Conservation (phyloP, 176 grass and related monocot species). For the Eremochloa ophiuroides region DNA sequence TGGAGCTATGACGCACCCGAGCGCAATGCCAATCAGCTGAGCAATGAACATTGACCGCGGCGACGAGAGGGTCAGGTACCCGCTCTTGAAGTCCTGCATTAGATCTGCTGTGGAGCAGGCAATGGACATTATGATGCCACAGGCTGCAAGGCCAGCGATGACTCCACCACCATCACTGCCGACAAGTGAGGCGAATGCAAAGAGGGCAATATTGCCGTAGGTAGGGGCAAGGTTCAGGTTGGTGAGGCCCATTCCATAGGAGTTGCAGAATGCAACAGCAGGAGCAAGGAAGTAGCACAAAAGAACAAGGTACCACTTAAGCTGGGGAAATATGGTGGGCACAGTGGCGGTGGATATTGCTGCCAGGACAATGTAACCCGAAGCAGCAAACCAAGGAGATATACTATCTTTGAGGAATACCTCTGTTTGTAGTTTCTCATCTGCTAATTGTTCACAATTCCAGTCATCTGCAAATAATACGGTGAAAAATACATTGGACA, state of each 20-base stretch:
- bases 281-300: constrained; percentile 43
- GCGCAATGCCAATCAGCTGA: constrained; percentile 21
- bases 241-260: constrained; percentile 42
- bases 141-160: constrained; percentile 42
- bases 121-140: constrained; percentile 41
- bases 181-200: constrained; percentile 22
- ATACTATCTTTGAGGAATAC: constrained; percentile 45
- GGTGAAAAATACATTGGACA: not conserved
- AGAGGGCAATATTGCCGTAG: constrained; percentile 41
- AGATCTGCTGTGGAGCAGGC: constrained; percentile 41
- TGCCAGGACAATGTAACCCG: constrained; percentile 38
- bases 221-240: constrained; percentile 47
- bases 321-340: constrained; percentile 43
- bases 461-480: constrained; percentile 11
- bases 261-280: constrained; percentile 50
- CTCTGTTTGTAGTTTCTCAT: constrained; percentile 29
- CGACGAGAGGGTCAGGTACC: constrained; percentile 39
- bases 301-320: constrained; percentile 49
- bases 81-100: constrained; percentile 51
- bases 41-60: constrained; percentile 32
- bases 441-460: not conserved
- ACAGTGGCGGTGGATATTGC: constrained; percentile 27
- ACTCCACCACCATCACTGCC: constrained; percentile 30
- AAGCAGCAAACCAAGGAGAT: constrained; percentile 35
- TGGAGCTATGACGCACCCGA: constrained; percentile 39